A percentile compares a stretch with the other conserved stretches of the same genome.
These are phyloP conservation scores for Blastobotrys persicus DNA, from an alignment of 1,139 yeast genomes.

Conservation along the genomic window DNA sequence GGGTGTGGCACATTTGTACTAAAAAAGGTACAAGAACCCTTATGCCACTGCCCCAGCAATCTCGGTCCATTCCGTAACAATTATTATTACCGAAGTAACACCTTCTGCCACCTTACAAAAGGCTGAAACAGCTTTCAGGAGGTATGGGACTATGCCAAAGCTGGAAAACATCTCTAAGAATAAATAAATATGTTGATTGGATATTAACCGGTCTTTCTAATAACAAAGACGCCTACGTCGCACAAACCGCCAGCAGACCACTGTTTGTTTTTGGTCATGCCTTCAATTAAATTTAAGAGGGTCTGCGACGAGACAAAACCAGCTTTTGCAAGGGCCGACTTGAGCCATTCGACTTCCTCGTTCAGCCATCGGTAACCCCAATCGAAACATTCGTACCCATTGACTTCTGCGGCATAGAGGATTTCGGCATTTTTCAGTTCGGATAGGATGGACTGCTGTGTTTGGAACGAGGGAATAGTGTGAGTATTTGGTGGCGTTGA, in stretches of 20 bases:
- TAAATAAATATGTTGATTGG: slow-evolving; percentile 3
- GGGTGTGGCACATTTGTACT: too few relatives aligned
- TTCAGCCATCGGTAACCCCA: slow-evolving; percentile 31
- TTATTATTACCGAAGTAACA: too few relatives aligned
- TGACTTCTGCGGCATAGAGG: slow-evolving; percentile 18
- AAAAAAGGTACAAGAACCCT: too few relatives aligned
- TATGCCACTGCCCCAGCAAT: too few relatives aligned
- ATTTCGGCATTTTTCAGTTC: slow-evolving; percentile 22
- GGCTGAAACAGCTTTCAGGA: too few relatives aligned
- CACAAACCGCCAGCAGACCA: slow-evolving; percentile 23
- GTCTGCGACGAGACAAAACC: slow-evolving; percentile 22
- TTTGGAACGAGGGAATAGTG: slow-evolving; percentile 21
- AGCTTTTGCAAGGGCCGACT: slow-evolving; percentile 18
- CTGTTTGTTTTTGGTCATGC: slow-evolving; percentile 22
- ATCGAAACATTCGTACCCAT: slow-evolving; percentile 20
- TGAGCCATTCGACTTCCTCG: slow-evolving; percentile 28
- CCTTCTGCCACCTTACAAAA: too few relatives aligned
- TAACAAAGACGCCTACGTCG: slow-evolving; percentile 26
- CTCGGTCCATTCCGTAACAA: too few relatives aligned
- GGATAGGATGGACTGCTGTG: slow-evolving; percentile 20
- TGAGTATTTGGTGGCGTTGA: slow-evolving; percentile 25
- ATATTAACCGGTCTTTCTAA: slow-evolving; percentile 17
- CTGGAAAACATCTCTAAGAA: too few relatives aligned
- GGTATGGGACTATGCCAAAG: too few relatives aligned
- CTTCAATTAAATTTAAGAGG: slow-evolving; percentile 22